These are phyloP conservation scores for Gaillardinia entomophila DNA, from an alignment of 805 yeast species.

Conservation along the genomic window DNA sequence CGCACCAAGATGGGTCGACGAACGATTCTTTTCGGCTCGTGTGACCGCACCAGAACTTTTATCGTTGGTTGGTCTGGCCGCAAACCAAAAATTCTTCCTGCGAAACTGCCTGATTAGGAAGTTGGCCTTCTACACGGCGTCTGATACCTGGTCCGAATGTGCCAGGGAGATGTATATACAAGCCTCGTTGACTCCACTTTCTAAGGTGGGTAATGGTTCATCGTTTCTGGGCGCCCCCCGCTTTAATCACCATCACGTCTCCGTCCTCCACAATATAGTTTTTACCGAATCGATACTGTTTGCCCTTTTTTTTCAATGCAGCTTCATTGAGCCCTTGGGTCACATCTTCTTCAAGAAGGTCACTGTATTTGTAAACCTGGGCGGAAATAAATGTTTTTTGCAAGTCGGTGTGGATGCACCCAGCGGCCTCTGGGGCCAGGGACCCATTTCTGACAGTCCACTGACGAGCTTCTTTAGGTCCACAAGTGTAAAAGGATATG, in stretches of 20 bases:
- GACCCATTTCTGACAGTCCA: constrained; percentile 94
- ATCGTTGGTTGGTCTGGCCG: no score
- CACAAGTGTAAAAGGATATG: constrained; percentile 93
- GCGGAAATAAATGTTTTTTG: constrained; percentile 94
- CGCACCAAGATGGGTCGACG: no score
- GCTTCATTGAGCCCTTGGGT: constrained; percentile 71
- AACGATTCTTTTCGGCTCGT: no score
- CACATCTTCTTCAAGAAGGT: constrained; percentile 31
- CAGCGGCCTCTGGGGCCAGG: constrained; percentile 98
- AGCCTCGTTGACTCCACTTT: no score
- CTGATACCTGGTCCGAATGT: no score
- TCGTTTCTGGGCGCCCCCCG: constrained; percentile 75
- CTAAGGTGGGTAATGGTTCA: no score
- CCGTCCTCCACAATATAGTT: constrained; percentile 94
- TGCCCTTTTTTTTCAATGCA: constrained; percentile 81
- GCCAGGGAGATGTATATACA: no score
- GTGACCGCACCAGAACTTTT: no score
- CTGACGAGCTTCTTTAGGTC: constrained; percentile 94
- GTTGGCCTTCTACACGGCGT: no score
- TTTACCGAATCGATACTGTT: constrained; percentile 87
- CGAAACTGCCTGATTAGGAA: no score
- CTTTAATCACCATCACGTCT: constrained; percentile 85
- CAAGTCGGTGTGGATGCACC: constrained; percentile 93
- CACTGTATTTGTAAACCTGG: constrained; percentile 81
- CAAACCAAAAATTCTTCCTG: no score